Percentiles rank a stretch among this genome's conserved stretches.
Evolutionary conservation across 768 basidiomycete species (phyloP).

Genomic region (Leccinellum albellum): DNA sequence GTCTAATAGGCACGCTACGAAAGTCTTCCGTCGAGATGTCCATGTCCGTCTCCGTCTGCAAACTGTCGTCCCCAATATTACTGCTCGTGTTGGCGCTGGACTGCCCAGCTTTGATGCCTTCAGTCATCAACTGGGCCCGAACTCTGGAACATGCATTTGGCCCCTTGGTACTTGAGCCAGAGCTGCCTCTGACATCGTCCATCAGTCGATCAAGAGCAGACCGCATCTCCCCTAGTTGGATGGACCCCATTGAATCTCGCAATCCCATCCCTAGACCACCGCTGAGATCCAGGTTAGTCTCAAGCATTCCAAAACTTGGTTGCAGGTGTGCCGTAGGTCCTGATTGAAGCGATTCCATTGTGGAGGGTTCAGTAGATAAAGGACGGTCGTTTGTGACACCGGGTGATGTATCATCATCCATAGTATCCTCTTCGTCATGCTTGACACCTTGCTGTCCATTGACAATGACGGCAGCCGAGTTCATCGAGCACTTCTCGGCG

Average conservation of each 20-base stretch:
- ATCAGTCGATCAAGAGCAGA: conserved; percentile 70
- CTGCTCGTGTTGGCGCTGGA: conserved; percentile 36
- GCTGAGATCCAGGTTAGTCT: conserved; percentile 24
- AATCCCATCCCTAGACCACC: conserved; percentile 21
- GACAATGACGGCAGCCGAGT: conserved; percentile 1
- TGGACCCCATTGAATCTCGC: conserved; percentile 43
- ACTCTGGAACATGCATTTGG: conserved; percentile 12
- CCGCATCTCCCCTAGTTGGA: conserved; percentile 66
- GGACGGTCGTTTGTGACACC: neutral
- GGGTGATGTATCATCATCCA: neutral
- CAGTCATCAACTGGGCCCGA: conserved; percentile 29
- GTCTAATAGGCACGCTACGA: conserved; percentile 17
- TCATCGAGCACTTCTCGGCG: conserved; percentile 41
- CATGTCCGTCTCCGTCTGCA: conserved; percentile 32
- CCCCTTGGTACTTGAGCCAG: conserved; percentile 24
- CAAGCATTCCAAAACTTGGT: conserved; percentile 16
- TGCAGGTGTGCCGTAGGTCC: conserved; percentile 7
- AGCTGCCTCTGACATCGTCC: conserved; percentile 51
- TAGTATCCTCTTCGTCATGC: neutral
- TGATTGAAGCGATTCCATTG: conserved; percentile 5
- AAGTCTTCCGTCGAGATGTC: conserved; percentile 25
- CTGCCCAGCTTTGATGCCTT: conserved; percentile 31
- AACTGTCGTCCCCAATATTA: conserved; percentile 26
- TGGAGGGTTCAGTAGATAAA: neutral
- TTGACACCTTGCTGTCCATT: neutral